Base-by-base conservation (phyloP, 2,329 filamentous ascomycete genomes). In the Lizonia empirigonia region DNA sequence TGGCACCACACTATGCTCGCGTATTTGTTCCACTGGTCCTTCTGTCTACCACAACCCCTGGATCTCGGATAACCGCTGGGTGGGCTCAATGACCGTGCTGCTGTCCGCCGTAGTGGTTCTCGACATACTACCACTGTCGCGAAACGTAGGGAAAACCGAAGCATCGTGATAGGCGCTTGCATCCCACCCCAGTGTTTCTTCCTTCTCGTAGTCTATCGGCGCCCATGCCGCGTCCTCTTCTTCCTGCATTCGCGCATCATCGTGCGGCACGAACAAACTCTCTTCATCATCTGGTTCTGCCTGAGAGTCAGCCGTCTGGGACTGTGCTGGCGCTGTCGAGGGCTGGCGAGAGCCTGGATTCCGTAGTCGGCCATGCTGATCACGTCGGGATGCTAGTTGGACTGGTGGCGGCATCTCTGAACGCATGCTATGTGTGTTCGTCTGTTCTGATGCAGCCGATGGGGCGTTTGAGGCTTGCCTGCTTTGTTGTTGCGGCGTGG, bases 181-280 rank as follows among this genome's bases (percentile, higher is more conserved):
- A 71, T 91, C 87, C 89, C 89, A 93, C 29, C 85, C 86, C 35
- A 92, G 75, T 61, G 85, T 85, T 40, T 85, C 84, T 45, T 85
- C 83, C 23, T 86, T 85, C 6, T 84, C 83, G 36, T 85, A 85
- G 44, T 84, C 81, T 2, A 88, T 78, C 2, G 89, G 88, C 58
- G 91, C 87, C 89, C 89, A 93, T 46, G 79, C 76, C 35, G 81
- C 78, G 55, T 90, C 87, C 30, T 63, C 87, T 19, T 90, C 86
- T 12, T 72, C 79, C 15, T 74, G 76, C 16, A 81, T 78, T 12
- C 41, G 44, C 1, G 49, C 86, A 19, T 90, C 87, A 7, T 72
- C 78, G n/a, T 76, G 77, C 12, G 82, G 80, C n/a, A 91, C 80
- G 63, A 92, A 91, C 5, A 92, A 76, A 41, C 85, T 86, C 45